Percentiles rank a stretch among this genome's conserved stretches.
Conservation (phyloP, 2,329 filamentous ascomycete genomes). For the Cordyceps tenuipes region DNA sequence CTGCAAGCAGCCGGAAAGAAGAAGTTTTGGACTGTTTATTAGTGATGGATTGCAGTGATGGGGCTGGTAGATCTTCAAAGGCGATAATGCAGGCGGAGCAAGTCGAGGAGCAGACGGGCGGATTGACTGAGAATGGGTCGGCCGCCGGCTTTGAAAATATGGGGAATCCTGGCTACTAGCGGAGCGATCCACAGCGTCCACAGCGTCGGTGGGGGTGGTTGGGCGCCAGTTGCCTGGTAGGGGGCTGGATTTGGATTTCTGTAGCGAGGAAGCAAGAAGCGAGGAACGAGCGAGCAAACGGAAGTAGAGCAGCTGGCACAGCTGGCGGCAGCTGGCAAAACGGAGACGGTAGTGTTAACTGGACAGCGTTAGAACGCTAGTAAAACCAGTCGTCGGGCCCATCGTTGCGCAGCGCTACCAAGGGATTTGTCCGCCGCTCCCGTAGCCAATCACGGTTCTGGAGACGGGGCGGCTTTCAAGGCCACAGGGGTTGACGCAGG, state of each 20-base stretch:
- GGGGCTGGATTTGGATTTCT: neutral
- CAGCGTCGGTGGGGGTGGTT: neutral
- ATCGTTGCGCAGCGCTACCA: neutral
- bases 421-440: slow-evolving; percentile 3
- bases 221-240: neutral
- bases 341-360: neutral
- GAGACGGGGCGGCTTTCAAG: neutral
- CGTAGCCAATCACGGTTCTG: neutral
- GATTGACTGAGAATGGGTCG: neutral
- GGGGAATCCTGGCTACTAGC: slow-evolving; percentile 4
- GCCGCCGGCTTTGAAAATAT: slow-evolving; percentile 1
- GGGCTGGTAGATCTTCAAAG: neutral
- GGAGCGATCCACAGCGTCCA: neutral
- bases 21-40: neutral
- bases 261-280: neutral
- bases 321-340: neutral
- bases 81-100: no score
- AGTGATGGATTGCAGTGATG: neutral
- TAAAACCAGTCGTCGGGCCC: neutral
- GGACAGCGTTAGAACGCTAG: neutral
- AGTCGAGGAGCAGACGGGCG: neutral
- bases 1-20: neutral
- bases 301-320: neutral
- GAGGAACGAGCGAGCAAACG: neutral
- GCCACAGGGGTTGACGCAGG: no score